Evolutionary conservation across 2,329 filamentous ascomycete species (phyloP), one percentile per base, ranked within the genome.

Genomic region (Penicillium sp.): DNA sequence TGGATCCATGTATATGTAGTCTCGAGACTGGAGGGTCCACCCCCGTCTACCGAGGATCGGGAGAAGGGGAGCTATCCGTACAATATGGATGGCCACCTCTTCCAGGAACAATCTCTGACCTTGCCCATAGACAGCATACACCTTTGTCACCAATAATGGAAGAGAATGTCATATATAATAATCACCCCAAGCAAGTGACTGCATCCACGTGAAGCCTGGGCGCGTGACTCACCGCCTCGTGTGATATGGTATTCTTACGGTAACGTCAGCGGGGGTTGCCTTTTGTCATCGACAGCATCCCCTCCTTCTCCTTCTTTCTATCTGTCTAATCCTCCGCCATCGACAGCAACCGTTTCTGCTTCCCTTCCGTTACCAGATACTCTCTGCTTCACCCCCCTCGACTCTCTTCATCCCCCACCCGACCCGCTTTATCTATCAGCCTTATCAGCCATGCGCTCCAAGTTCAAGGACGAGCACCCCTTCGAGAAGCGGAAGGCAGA

Each of bases 401-500:
- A n/a, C 25, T 41, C 25, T 30, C 34, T 42, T 43, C 32, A 40
- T 39, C 39, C 27, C 14, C 41, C 47, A 41, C 46, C 36, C 36
- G 48, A 51, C 51, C 48, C 45, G 48, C 52, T 53, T 53, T 41
- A 53, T 45, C 49, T 54, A 53, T 54, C 52, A 44, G 42, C 39
- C 53, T 52, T 58, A 56, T 67, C 68, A 66, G 64, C 65, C 78
- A 96, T 96, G 89, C 86, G 90, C 68, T 94, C 88, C 79, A 97
- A 97, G 83, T 98, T 98, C 75, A 98, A 98, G 89, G 93, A 98
- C 84, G 93, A 97, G 82, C 93, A 97, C 72, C 89, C 88, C 61
- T 97, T 97, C 70, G 93, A 97, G 85, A 98, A 98, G 87, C 89
- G 93, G 77, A 96, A 97, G 87, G 93, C 93, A 55, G 93, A 98